Percentiles rank a stretch among this genome's conserved stretches.
Conservation (phyloP, 805 yeast genomes). For the Monosporozyma aquatica region DNA sequence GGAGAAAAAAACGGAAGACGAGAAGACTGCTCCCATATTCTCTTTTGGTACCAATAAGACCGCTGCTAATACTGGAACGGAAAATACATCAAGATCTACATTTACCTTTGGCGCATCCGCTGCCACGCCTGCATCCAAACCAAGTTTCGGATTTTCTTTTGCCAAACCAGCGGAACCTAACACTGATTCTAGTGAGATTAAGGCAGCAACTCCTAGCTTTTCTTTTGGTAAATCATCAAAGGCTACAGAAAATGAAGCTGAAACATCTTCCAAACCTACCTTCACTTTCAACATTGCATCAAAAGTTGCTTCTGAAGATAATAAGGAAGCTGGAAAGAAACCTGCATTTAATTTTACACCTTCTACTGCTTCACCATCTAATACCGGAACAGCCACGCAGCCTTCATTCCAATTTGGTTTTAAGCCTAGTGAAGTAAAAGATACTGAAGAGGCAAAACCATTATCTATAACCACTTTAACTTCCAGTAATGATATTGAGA, state of each 20-base stretch:
- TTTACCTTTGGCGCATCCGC: constrained; percentile 1
- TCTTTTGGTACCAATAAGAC: neutral
- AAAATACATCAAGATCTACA: constrained; percentile 4
- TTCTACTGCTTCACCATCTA: neutral
- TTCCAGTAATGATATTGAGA: neutral
- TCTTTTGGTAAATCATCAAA: neutral
- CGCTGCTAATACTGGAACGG: neutral
- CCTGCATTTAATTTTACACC: neutral
- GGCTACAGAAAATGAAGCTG: neutral
- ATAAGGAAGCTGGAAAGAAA: constrained; percentile 1
- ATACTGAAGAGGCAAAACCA: constrained; percentile 1
- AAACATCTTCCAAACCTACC: constrained; percentile 3
- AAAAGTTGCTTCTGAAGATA: neutral
- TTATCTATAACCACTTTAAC: neutral
- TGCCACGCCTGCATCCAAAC: constrained; percentile 3
- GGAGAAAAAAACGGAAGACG: neutral
- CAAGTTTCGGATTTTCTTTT: neutral
- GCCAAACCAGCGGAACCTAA: constrained; percentile 10
- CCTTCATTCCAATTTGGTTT: constrained; percentile 23
- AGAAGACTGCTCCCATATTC: neutral
- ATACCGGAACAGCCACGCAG: constrained; percentile 4
- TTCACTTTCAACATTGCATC: neutral
- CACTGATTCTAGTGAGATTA: constrained; percentile 4
- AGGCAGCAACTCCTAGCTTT: constrained; percentile 1
- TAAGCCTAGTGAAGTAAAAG: neutral